Conservation (phyloP, 371 early-diverging fungal species). For the Actinomortierella wolfii region DNA sequence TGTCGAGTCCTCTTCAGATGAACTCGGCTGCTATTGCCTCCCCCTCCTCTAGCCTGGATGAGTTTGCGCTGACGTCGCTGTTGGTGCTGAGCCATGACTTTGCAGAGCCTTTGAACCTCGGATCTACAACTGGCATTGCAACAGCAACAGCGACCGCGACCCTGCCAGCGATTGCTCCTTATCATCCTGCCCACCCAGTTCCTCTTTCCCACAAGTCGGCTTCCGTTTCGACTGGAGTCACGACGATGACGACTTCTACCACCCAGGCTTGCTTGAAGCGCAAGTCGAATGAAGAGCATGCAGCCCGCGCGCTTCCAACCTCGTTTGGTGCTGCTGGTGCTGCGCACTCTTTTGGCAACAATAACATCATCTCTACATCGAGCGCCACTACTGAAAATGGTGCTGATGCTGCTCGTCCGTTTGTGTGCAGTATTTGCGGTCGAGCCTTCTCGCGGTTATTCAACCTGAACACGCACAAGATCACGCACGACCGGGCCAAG, state of each 20-base stretch:
- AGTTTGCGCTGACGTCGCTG: too few species aligned
- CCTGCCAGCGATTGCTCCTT: constrained; percentile 11
- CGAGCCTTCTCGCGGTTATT: constrained; percentile 69
- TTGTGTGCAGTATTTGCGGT: constrained; percentile 54
- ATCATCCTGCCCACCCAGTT: too few species aligned
- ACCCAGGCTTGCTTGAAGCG: constrained; percentile 30
- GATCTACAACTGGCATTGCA: too few species aligned
- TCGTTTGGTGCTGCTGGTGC: not conserved
- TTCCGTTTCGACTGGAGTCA: not conserved
- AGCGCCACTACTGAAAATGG: too few species aligned
- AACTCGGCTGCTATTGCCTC: too few species aligned
- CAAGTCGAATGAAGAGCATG: constrained; percentile 26
- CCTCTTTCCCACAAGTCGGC: too few species aligned
- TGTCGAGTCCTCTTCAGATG: too few species aligned
- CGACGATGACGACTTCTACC: constrained; percentile 1
- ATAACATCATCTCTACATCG: not conserved
- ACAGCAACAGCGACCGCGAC: not conserved
- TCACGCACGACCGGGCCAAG: constrained; percentile 71
- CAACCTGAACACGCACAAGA: constrained; percentile 76
- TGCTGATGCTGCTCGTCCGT: constrained; percentile 32
- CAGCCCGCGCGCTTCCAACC: constrained; percentile 18
- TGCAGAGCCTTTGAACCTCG: too few species aligned
- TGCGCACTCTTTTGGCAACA: not conserved
- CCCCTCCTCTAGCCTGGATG: too few species aligned
- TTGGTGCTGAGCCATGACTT: too few species aligned